Evolutionary conservation across 2,329 filamentous ascomycete genomes (phyloP), one percentile per base, ranked within the genome.

Genomic region (Aaosphaeria arxii): DNA sequence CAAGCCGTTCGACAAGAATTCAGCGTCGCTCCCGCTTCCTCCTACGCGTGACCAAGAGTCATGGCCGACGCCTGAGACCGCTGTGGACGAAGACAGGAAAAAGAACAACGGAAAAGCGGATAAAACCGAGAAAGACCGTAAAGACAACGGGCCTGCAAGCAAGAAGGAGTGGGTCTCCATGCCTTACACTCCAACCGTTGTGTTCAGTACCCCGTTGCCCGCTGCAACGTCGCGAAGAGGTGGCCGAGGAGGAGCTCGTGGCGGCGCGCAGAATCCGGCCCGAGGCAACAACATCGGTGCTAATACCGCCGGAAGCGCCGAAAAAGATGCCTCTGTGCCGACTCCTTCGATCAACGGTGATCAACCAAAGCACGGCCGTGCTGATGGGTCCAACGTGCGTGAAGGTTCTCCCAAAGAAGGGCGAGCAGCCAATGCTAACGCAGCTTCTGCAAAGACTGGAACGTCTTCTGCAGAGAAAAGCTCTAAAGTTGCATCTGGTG

Each of bases 51-150:
- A 97, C 69, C 80, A 89, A 43, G 76, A 83, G 45, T 85, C 85
- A 17, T 99, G 94, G 94, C 94, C 94, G 11, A 97, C 92, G 3
- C 91, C 91, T 0, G 89, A 96, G 58, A 85, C 79, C 43, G 87
- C 85, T 1, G 83, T 86, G 45, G 84, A 86, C 43, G 90, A 94
- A 58, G 82, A 88, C 52, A 89, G 88, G 72, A 85, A 86, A 62
- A 91, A 89, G 69, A 72, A 77, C 1, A 77, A 83, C 45, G 79
- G 85, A 47, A 89, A 89, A 69, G 77, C 79, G 9, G 78, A 83
- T 41, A 86, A 89, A 52, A 82, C 85, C 42, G 86, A 88, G 55
- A 74, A 71, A 40, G 79, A 84, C 52, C 84, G 80, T n/a, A 82
- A 75, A 70, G 85, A 79, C 57, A 69, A 75, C 11, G 32, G 54